Percentiles rank a stretch among this genome's conserved stretches.
phyloP scores from a whole-genome alignment of 768 basidiomycete genomes.

The Lentinula aciculospora region DNA sequence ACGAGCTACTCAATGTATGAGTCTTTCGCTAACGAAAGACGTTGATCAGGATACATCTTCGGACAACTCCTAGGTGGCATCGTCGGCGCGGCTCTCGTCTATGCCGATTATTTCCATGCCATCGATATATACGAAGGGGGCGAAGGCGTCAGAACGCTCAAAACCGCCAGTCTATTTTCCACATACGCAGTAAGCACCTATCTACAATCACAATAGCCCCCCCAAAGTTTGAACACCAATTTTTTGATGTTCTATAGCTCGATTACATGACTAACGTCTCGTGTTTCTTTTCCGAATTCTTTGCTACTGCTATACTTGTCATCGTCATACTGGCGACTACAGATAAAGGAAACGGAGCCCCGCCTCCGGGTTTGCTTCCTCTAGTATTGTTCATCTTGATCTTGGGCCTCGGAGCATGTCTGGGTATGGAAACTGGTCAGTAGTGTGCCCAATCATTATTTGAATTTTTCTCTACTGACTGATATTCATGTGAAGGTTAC shows the following conservation, averaged over 20 bases:
- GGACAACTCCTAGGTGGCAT: constrained; percentile 64
- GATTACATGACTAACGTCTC: constrained; percentile 34
- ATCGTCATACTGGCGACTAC: constrained; percentile 48
- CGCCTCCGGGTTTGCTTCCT: constrained; percentile 47
- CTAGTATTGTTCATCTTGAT: constrained; percentile 52
- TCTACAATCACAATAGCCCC: no score
- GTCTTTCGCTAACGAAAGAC: background rate
- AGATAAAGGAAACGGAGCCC: constrained; percentile 47
- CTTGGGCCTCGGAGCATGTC: constrained; percentile 49
- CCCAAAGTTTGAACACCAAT: constrained; percentile 7
- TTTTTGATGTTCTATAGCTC: constrained; percentile 20
- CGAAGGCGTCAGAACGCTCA: constrained; percentile 42
- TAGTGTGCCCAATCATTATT: background rate
- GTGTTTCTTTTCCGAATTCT: constrained; percentile 47
- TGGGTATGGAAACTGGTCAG: constrained; percentile 61
- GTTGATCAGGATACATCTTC: constrained; percentile 39
- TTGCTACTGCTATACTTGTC: constrained; percentile 53
- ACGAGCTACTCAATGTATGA: no score
- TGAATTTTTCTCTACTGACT: background rate
- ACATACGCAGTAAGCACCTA: constrained; percentile 54
- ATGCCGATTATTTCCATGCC: constrained; percentile 66
- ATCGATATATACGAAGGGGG: constrained; percentile 64
- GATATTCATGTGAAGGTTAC: constrained; percentile 20
- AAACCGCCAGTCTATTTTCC: constrained; percentile 51
- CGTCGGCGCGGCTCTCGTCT: constrained; percentile 53